Evolutionary conservation across 23 red algal species (phyloP).

Genomic region (Cyanidioschyzon merolae): DNA sequence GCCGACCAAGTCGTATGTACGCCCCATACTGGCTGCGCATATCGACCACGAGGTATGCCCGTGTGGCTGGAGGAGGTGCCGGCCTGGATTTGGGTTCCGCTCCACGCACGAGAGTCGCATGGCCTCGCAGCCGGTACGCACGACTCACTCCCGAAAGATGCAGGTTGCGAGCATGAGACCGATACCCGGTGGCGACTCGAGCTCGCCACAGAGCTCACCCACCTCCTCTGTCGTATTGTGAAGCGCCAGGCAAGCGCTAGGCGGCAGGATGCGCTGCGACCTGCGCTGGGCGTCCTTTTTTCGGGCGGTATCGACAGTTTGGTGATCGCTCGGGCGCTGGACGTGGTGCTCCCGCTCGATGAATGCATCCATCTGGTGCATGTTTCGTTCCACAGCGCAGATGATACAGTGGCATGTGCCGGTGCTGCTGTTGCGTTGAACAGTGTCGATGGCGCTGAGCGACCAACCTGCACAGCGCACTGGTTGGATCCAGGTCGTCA

Average conservation of each 20-base stretch:
- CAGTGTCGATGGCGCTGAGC: constrained; percentile 27
- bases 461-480: constrained; percentile 19
- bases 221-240: background rate
- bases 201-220: background rate
- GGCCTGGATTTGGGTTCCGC: background rate
- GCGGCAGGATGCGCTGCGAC: background rate
- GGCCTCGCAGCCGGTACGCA: background rate
- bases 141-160: background rate
- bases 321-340: constrained; percentile 43
- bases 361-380: constrained; percentile 56
- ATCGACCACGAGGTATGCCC: background rate
- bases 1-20: background rate
- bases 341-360: constrained; percentile 26
- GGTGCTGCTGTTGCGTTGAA: no score
- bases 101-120: background rate
- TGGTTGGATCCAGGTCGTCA: background rate
- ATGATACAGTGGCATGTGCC: constrained; percentile 23
- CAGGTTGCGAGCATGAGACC: background rate
- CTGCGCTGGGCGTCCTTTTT: constrained; percentile 62
- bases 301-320: constrained; percentile 85
- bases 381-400: constrained; percentile 43
- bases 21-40: background rate
- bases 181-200: background rate
- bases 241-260: background rate
- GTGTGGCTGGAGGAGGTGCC: background rate